Conservation (phyloP, 2,329 filamentous ascomycete genomes). For the Fusarium decemcellulare region DNA sequence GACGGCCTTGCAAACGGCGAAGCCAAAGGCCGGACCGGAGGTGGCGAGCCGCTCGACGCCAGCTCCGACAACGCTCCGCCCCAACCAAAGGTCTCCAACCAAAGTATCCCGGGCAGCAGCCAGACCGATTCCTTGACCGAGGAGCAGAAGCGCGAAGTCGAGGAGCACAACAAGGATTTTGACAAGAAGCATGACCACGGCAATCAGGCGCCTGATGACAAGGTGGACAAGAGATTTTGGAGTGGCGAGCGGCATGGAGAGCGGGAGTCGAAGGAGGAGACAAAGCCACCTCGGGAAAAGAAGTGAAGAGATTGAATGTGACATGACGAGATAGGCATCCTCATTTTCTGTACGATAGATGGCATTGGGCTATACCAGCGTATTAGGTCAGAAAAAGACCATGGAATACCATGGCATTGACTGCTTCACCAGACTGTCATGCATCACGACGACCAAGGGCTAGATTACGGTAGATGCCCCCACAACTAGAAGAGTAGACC, state of each 20-base stretch:
- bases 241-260: constrained; percentile 27
- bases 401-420: no score
- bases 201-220: constrained; percentile 58
- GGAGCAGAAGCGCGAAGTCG: constrained; percentile 70
- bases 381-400: no score
- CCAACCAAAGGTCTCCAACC: constrained; percentile 67
- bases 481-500: no score
- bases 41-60: constrained; percentile 54
- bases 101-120: constrained; percentile 56
- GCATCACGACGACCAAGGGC: no score
- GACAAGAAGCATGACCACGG: constrained; percentile 66
- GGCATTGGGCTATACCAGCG: no score
- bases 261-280: not conserved
- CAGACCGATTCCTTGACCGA: constrained; percentile 55
- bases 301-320: no score
- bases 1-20: constrained; percentile 49
- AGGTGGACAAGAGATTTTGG: constrained; percentile 71
- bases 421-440: no score
- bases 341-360: no score
- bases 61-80: constrained; percentile 53
- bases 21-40: constrained; percentile 56
- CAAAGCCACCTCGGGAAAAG: constrained; percentile 1
- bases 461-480: no score
- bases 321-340: no score
- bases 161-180: constrained; percentile 72